A percentile compares a stretch with the other conserved stretches of the same genome.
Evolutionary conservation across 2,329 filamentous ascomycete species (phyloP).

Genomic region (Microdochium bolleyi): DNA sequence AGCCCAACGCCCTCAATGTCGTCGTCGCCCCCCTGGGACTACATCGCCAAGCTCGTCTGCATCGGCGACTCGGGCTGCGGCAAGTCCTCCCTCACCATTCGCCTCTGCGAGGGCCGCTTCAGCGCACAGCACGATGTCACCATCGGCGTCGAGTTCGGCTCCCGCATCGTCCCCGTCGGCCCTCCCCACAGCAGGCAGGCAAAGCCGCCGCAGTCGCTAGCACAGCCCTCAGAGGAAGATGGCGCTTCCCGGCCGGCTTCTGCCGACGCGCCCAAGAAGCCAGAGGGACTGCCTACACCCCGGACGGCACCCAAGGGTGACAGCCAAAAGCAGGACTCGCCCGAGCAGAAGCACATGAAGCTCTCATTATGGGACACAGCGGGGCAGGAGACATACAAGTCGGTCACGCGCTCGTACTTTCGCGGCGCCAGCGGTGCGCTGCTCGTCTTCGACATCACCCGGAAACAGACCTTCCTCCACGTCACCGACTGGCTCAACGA

Average conservation of each 20-base stretch:
- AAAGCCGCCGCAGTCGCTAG: conserved; percentile 23
- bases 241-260: conserved; percentile 7
- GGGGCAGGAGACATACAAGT: conserved; percentile 96
- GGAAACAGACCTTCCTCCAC: conserved; percentile 76
- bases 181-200: conserved; percentile 53
- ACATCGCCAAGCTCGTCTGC: conserved; percentile 97
- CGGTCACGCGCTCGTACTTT: conserved; percentile 90
- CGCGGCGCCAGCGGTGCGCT: conserved; percentile 65
- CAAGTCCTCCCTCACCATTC: conserved; percentile 89
- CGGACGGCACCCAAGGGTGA: conserved; percentile 43
- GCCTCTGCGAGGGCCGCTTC: conserved; percentile 94
- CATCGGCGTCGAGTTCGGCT: conserved; percentile 94
- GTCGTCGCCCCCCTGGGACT: conserved; percentile 77
- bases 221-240: conserved; percentile 27
- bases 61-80: conserved; percentile 95
- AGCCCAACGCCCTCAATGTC: conserved; percentile 34
- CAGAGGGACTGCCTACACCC: conserved; percentile 25
- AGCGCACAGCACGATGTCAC: conserved; percentile 92
- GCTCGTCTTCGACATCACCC: conserved; percentile 90
- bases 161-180: conserved; percentile 83
- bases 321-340: conserved; percentile 19
- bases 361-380: conserved; percentile 92
- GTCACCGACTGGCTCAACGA: conserved; percentile 93
- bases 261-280: conserved; percentile 4
- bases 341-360: conserved; percentile 75